Conservation (phyloP, 148 eudicot genomes). For the Persicaria tinctoria region DNA sequence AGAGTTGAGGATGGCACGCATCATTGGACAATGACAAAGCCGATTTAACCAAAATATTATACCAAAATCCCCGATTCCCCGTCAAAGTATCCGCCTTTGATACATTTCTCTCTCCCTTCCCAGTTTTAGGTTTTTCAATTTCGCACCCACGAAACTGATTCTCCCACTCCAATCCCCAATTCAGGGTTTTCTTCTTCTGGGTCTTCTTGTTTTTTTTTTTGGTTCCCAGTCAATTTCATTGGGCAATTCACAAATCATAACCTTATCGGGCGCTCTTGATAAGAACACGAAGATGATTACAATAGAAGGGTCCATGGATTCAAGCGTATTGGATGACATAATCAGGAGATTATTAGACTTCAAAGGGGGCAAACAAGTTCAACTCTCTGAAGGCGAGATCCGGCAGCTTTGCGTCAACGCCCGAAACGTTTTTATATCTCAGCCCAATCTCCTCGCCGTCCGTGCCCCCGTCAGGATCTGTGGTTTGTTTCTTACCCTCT, state of each 20-base stretch:
- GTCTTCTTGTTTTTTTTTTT: neutral
- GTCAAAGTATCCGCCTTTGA: constrained; percentile 8
- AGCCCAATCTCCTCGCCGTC: constrained; percentile 51
- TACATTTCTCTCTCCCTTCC: neutral
- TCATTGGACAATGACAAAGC: constrained; percentile 13
- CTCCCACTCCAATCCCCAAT: neutral
- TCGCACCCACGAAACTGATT: neutral
- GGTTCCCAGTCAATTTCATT: neutral
- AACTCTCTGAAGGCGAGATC: constrained; percentile 61
- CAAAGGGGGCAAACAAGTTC: constrained; percentile 58
- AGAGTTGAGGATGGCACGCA: constrained; percentile 27
- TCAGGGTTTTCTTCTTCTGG: neutral
- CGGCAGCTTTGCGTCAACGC: constrained; percentile 73
- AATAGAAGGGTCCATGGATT: constrained; percentile 70
- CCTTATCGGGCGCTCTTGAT: neutral
- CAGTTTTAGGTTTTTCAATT: neutral
- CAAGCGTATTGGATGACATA: constrained; percentile 52
- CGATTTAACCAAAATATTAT: neutral
- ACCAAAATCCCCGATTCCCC: constrained; percentile 3
- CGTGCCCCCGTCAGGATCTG: constrained; percentile 60
- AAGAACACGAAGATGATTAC: constrained; percentile 50
- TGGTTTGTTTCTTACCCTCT: constrained; percentile 26
- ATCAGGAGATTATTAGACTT: constrained; percentile 55
- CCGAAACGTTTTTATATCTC: constrained; percentile 57
- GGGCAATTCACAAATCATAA: neutral